Evolutionary conservation across 2,329 filamentous ascomycete species (phyloP), one percentile per base, ranked within the genome.

Genomic region (Fusarium pseudonygamai): DNA sequence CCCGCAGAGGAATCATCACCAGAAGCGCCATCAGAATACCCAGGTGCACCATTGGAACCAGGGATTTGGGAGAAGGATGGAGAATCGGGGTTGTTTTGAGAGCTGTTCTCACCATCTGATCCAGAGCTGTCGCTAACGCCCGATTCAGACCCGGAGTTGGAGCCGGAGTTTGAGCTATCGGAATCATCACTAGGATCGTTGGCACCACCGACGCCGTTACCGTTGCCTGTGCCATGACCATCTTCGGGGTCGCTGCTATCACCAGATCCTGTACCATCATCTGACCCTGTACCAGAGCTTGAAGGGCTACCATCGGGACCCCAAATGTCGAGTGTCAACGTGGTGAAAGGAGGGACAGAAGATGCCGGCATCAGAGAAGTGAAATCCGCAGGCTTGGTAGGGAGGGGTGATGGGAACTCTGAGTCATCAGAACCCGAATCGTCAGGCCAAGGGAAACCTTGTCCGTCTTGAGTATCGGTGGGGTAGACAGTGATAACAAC

Each of bases 401-500:
- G 73, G 42, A 80, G 79, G 61, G 80, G 80, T 34, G 76, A 70
- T 42, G 71, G 63, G 24, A 61, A 60, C 52, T 63, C 57, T 43
- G 77, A 76, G 30, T 70, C 72, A 26, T 71, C 71, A 32, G 78
- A 62, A 47, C 61, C 72, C 13, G 72, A 63, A 46, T 67, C 74
- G 57, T 67, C 63, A 42, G 70, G 60, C 63, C 50, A 59, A 49
- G 55, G 65, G 49, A 65, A 74, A 30, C 56, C 61, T 52, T 72
- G 72, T 53, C 76, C 62, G 14, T 52, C 77, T 30, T 78, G 73
- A 11, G 80, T 69, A 49, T 73, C 77, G 64, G 79, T 78, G 20
- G 83, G 81, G 59, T 80, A 81, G 56, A 87, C 79, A 39, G 87
- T 87, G 71, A 88, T 78, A 73, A 87, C 85, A 68, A 88, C 82